A percentile compares a stretch with the other conserved stretches of the same genome.
These are phyloP conservation scores for Neurospora sp. DNA, from an alignment of 495 filamentous ascomycete genomes.

Conservation along the genomic window DNA sequence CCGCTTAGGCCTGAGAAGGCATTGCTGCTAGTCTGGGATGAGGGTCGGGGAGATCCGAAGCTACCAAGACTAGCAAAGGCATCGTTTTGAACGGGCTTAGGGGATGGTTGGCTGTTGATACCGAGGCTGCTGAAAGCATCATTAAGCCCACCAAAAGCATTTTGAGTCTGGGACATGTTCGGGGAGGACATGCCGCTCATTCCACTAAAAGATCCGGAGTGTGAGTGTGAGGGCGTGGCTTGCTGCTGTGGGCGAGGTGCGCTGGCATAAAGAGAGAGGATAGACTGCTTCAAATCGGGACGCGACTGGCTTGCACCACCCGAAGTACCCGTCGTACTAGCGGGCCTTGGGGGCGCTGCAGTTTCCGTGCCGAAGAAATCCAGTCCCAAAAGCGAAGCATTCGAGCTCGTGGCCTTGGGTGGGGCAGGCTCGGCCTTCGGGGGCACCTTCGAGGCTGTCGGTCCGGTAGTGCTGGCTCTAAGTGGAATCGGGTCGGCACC, in stretches of 20 bases:
- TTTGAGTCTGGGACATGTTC: slow-evolving; percentile 30
- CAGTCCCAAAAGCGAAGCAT: slow-evolving; percentile 87
- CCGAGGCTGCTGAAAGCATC: slow-evolving; percentile 82
- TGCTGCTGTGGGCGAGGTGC: slow-evolving; percentile 59
- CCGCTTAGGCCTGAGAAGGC: slow-evolving; percentile 46
- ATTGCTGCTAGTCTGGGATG: slow-evolving; percentile 45
- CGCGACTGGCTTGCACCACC: slow-evolving; percentile 56
- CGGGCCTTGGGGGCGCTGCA: slow-evolving; percentile 56
- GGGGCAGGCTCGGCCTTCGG: slow-evolving; percentile 54
- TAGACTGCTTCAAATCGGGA: slow-evolving; percentile 94
- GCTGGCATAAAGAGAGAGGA: slow-evolving; percentile 87
- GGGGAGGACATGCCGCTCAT: slow-evolving; percentile 42
- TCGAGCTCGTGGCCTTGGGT: slow-evolving; percentile 40
- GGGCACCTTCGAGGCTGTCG: slow-evolving; percentile 57
- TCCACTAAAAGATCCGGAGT: slow-evolving; percentile 40
- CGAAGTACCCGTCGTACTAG: slow-evolving; percentile 56
- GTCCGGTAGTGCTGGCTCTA: slow-evolving; percentile 47
- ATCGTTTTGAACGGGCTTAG: slow-evolving; percentile 44
- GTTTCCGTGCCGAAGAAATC: slow-evolving; percentile 79
- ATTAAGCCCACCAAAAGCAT: slow-evolving; percentile 61
- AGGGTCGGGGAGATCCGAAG: slow-evolving; percentile 43
- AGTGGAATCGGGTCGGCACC: slow-evolving; percentile 35
- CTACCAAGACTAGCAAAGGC: slow-evolving; percentile 65
- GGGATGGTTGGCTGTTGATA: slow-evolving; percentile 49
- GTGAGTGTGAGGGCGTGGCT: slow-evolving; percentile 31